Conservation (phyloP, 495 filamentous ascomycete species). For the Podospora conica region DNA sequence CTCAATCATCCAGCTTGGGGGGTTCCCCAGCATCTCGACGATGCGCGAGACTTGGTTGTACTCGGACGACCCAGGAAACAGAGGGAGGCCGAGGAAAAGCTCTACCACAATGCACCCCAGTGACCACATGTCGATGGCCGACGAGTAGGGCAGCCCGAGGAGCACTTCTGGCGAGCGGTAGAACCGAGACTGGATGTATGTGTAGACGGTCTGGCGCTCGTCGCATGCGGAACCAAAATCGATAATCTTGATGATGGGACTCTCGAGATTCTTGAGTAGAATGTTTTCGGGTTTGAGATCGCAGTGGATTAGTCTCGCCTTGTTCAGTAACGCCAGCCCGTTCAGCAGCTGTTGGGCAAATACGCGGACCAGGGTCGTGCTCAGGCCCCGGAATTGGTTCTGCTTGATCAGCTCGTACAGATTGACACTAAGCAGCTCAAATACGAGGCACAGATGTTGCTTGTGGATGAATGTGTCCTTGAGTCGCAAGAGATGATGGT, state of each 20-base stretch:
- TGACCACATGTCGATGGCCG: constrained; percentile 99
- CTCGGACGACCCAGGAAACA: constrained; percentile 97
- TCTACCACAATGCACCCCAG: constrained; percentile 98
- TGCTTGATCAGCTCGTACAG: constrained; percentile 99
- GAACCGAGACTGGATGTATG: constrained; percentile 98
- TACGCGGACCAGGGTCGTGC: constrained; percentile 94
- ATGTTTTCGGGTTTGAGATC: constrained; percentile 99
- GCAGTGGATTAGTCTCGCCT: constrained; percentile 95
- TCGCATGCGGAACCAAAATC: constrained; percentile 99
- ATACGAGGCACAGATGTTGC: constrained; percentile 96
- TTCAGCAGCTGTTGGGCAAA: constrained; percentile 97
- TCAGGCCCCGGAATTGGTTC: constrained; percentile 96
- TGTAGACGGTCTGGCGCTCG: constrained; percentile 97
- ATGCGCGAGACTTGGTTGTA: constrained; percentile 98
- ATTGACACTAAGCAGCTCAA: constrained; percentile 96
- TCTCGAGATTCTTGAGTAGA: constrained; percentile 95
- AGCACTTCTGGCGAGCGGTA: constrained; percentile 97
- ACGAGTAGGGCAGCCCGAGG: constrained; percentile 91
- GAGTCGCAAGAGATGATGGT: constrained; percentile 90
- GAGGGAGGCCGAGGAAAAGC: constrained; percentile 86
- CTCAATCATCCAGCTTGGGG: constrained; percentile 98
- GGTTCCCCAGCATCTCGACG: constrained; percentile 95
- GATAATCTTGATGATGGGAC: constrained; percentile 99
- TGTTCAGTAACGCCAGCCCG: constrained; percentile 87
- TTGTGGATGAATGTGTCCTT: constrained; percentile 99